Base-by-base conservation (phyloP, 2,329 filamentous ascomycete species). In the Fusarium xylarioides region DNA sequence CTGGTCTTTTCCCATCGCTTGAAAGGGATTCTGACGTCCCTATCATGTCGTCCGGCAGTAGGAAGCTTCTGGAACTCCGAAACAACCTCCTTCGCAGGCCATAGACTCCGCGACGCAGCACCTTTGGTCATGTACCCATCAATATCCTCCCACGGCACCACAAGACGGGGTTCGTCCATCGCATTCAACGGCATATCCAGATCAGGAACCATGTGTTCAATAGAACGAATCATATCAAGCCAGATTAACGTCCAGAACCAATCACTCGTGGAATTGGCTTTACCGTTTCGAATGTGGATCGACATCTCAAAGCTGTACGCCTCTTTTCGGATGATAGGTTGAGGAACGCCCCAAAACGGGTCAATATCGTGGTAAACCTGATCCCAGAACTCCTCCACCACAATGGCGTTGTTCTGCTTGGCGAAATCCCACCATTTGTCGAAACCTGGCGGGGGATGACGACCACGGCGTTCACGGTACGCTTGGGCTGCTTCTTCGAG, bases 131-230 rank as follows among this genome's bases (percentile, higher is more conserved):
- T 85, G 63, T 87, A 85, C 2, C 79, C 79, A 32, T 88, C 81
- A 56, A 92, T 87, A 11, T 89, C 86, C 76, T 92, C 90, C 85
- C 87, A 91, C 7, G 90, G 87, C 5, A 89, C 88, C 18, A 92
- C 86, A 14, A 93, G 76, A 32, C 91, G 85, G 43, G 91, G 91
- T 77, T 92, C 90, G 74, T 93, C 91, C 86, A 92, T 89, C 37
- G 87, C 84, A 71, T 92, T 93, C 66, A 92, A 84, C 1, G 91
- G 86, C 65, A 92, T 85, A 68, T 92, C 90, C 87, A 93, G 90
- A 74, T 93, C 90, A 4, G 91, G 91, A 21, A 92, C 81, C 60
- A 88, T 67, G 43, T 86, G 81, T 70, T 87, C 84, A n/a, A 90
- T 84, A 0, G 85, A 84, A 64, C 85, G 81, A 74, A 89, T 82